Base-by-base conservation (phyloP, 371 early-diverging fungal species). In the Mucor piriformis region DNA sequence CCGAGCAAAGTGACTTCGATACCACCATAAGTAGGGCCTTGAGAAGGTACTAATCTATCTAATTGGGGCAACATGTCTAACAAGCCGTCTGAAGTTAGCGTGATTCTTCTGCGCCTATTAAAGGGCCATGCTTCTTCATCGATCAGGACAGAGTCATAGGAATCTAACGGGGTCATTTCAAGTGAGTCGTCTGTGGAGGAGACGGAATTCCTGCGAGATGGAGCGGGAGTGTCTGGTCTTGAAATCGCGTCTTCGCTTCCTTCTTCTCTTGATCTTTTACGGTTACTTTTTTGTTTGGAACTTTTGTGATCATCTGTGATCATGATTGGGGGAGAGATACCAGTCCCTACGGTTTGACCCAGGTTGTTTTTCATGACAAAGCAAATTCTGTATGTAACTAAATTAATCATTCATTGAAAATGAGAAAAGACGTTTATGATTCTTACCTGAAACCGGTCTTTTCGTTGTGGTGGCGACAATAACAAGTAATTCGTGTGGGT, bases 271-370 rank as follows among this genome's bases (percentile, higher is more conserved):
- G 73, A 56, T 15, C 79, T 67, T 38, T 83, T 82, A 74, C 79
- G 42, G 71, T 71, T 60, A 62, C 70, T 53, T 64, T 73, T 74
- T 43, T 74, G 72, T 47, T 73, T 73, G 21, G 66, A 65, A 10
- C 89, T 86, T 65, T 95, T 95, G 78, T 95, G 95, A 68, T 95
- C 95, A 64, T 95, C 95, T 10, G 95, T 95, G 55, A 95, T 93
- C 88, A 95, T 84, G 48, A 95, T 91, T 12, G 94, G 92, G 3
- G 94, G 89, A 3, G 94, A 91, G 24, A 86, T 75, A 33, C 90
- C 92, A 4, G 81, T 76, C 13, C 92, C 92, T 23, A 93, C 74
- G 15, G 85, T 64, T 16, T 73, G 56, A 53, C 81, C 84, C 54
- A 72, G 59, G 58, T 80, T 25, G 48, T 68, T 54, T 18, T 59